Conservation (phyloP, 2,329 filamentous ascomycete genomes). For the Neofusicoccum ribis region DNA sequence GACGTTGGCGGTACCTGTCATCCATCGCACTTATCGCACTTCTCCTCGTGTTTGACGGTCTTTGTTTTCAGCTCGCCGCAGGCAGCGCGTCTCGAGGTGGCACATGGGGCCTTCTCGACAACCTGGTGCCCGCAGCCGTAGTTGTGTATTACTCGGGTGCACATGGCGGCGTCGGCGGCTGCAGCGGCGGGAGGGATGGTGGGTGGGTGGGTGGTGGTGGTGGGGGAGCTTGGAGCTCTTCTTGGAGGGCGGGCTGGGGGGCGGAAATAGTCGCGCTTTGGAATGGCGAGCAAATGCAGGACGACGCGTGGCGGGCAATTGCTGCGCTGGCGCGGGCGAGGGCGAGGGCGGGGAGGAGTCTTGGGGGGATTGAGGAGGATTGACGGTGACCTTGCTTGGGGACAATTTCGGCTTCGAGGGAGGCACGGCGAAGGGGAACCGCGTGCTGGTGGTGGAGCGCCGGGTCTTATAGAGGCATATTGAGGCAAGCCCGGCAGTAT, state of each 20-base stretch:
- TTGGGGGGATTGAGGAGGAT: slow-evolving; percentile 18
- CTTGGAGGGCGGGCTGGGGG: slow-evolving; percentile 30
- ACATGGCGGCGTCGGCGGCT: slow-evolving; percentile 38
- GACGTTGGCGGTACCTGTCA: slow-evolving; percentile 37
- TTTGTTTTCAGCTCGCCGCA: slow-evolving; percentile 46
- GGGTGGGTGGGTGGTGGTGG: slow-evolving; percentile 25
- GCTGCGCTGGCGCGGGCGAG: slow-evolving; percentile 7
- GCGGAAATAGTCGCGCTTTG: slow-evolving; percentile 32
- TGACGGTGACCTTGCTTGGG: slow-evolving; percentile 16
- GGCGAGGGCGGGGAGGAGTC: slow-evolving; percentile 7
- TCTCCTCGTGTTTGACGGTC: slow-evolving; percentile 49
- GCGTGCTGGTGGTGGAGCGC: slow-evolving; percentile 15
- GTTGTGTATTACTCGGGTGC: slow-evolving; percentile 48
- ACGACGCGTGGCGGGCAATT: slow-evolving; percentile 19
- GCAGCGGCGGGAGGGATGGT: slow-evolving; percentile 2
- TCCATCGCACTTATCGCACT: slow-evolving; percentile 48
- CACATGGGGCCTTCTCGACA: slow-evolving; percentile 47
- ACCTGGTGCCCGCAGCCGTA: slow-evolving; percentile 50
- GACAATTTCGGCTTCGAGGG: slow-evolving; percentile 15
- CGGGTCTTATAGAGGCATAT: slow-evolving; percentile 42
- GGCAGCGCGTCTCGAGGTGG: slow-evolving; percentile 44
- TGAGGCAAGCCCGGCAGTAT: slow-evolving; percentile 27
- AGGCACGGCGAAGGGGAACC: slow-evolving; percentile 16
- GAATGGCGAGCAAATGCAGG: slow-evolving; percentile 20
- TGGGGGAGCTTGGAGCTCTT: slow-evolving; percentile 19